Conservation (phyloP, 1,284 basidiomycete species). For the Cutaneotrichosporon sp. region DNA sequence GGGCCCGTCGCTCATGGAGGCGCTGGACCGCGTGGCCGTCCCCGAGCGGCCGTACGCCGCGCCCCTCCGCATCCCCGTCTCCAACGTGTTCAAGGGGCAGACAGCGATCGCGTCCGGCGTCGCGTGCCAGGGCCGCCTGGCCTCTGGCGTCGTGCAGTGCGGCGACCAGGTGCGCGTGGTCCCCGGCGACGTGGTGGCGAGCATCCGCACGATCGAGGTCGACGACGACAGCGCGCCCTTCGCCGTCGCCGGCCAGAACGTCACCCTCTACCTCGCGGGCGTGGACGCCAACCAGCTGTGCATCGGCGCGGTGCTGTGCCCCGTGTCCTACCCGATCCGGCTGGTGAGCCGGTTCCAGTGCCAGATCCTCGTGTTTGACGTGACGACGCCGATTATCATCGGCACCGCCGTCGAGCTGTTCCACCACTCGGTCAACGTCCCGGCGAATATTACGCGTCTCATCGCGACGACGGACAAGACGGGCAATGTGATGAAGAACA, state of each 20-base stretch:
- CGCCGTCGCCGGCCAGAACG: conserved; percentile 88
- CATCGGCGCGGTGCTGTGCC: conserved; percentile 88
- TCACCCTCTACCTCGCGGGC: conserved; percentile 76
- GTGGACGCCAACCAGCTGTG: conserved; percentile 84
- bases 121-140: conserved; percentile 82
- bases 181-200: conserved; percentile 86
- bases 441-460: conserved; percentile 81
- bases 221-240: conserved; percentile 79
- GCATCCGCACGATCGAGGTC: conserved; percentile 81
- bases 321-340: conserved; percentile 67
- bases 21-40: conserved; percentile 78
- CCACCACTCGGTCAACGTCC: conserved; percentile 90
- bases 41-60: conserved; percentile 74
- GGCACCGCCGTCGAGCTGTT: conserved; percentile 90
- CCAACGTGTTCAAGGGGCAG: conserved; percentile 92
- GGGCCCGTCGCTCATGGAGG: conserved; percentile 80
- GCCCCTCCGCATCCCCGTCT: conserved; percentile 83
- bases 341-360: conserved; percentile 77
- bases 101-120: conserved; percentile 69
- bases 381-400: conserved; percentile 81
- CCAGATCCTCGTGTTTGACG: conserved; percentile 91
- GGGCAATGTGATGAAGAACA: conserved; percentile 72
- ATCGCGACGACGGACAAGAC: conserved; percentile 73
- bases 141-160: conserved; percentile 85
- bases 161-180: conserved; percentile 84